Evolutionary conservation across 139 green algal genomes (phyloP).

Genomic region (Auxenochlorella pyrenoidosa): DNA sequence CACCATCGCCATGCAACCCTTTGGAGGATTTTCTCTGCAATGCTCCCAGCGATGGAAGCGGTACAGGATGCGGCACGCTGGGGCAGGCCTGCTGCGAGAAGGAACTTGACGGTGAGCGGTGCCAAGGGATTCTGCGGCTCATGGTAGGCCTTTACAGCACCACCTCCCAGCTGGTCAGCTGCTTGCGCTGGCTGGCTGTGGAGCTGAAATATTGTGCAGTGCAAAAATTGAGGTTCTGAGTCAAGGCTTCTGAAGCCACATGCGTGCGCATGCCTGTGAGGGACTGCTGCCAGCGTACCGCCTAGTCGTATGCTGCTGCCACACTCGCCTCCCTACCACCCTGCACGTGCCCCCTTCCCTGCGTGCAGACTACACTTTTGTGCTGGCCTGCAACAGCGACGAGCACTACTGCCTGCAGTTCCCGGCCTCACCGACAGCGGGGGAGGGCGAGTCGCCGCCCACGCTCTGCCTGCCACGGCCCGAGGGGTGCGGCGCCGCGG

Average conservation of each 20-base stretch:
- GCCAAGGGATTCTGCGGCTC: background rate
- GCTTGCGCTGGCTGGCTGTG: too few relatives aligned
- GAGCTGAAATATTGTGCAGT: background rate
- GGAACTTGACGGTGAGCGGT: background rate
- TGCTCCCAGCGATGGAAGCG: background rate
- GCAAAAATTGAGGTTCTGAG: background rate
- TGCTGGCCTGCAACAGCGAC: background rate
- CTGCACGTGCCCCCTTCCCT: background rate
- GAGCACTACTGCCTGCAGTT: background rate
- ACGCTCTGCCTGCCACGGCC: background rate
- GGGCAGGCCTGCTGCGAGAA: conserved; percentile 11
- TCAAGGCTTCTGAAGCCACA: background rate
- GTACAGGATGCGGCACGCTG: background rate
- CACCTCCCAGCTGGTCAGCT: too few relatives aligned
- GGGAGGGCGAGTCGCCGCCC: background rate
- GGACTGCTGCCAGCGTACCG: background rate
- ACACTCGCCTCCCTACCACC: background rate
- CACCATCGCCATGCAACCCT: background rate
- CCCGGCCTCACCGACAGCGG: background rate
- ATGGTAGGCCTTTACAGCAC: too few relatives aligned
- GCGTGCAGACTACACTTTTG: background rate
- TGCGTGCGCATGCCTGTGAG: background rate
- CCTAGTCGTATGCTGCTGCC: background rate
- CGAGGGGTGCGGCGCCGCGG: background rate
- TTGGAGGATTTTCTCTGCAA: background rate